Base-by-base conservation (phyloP, 106 monocot species). In the Dendrobium nobile region DNA sequence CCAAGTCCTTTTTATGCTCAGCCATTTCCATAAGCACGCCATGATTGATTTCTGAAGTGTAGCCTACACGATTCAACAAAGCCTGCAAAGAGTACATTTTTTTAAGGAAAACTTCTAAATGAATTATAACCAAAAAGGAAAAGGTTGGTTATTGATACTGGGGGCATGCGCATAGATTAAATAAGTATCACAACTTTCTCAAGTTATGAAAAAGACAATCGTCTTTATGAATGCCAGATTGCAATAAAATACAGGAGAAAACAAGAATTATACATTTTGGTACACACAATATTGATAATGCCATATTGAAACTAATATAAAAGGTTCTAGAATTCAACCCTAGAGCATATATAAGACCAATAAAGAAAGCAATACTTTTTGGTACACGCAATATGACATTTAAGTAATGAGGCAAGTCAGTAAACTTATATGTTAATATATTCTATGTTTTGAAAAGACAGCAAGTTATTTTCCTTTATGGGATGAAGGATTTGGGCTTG, bases 21-120 rank as follows among this genome's bases (percentile, higher is more conserved):
- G 98, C 92, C 95, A 98, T 92, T 86, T 95, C 87, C 92, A 95
- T 95, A 83, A 98, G 81, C 55, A 98, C 95, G 22, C 98, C 98
- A 82, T 98, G 98, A 88, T 93, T 98, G 74, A 98, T 98, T 76
- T 98, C 98, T 54, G 94, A 85, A 45, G 95, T 92, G 77, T 98
- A 98, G 26, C 95, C 95, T n/a, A 87, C 91, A 65, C 91, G 89
- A 73, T 77, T 89, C 76, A 98, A 77, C 70, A 92, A 64, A 59
- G 92, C 88, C 98, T 98, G 85, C 19, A 72, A 65, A 78, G 20
- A 72, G 41, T 51, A 1, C 15, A 41, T 70, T 51, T 72, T 33
- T 42, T 28, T 0, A n/a, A 74, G 20, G 43, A 72, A 5, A 74
- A 73, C 9, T 70, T 31, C 20, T 13, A 33, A 33, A 37, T 70